A percentile compares a stretch with the other conserved stretches of the same genome.
Evolutionary conservation across 2,329 filamentous ascomycete genomes (phyloP).

Genomic region (Penicillium glabrum): DNA sequence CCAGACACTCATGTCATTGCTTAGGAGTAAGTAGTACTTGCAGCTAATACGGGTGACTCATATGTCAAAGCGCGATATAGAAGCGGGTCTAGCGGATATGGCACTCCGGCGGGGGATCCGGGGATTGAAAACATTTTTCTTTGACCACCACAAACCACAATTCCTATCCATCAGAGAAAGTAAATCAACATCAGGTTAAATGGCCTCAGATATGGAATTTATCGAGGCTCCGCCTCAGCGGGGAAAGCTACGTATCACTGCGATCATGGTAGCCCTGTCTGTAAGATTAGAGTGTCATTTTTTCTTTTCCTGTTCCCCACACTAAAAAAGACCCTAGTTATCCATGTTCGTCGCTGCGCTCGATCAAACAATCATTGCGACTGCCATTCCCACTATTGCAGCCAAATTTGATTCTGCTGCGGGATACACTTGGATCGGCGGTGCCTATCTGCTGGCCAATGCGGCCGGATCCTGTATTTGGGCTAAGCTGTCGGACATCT

Average conservation of each 20-base stretch:
- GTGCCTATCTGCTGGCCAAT: slow-evolving; percentile 69
- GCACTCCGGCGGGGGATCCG: neutral
- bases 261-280: slow-evolving; percentile 29
- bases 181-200: neutral
- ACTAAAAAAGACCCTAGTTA: slow-evolving; percentile 18
- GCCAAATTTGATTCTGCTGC: slow-evolving; percentile 63
- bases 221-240: slow-evolving; percentile 12
- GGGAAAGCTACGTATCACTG: slow-evolving; percentile 22
- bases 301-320: neutral
- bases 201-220: slow-evolving; percentile 17
- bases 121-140: neutral
- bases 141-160: neutral
- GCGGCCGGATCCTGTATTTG: slow-evolving; percentile 69
- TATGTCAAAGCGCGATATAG: neutral
- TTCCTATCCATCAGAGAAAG: neutral
- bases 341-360: slow-evolving; percentile 37
- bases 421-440: slow-evolving; percentile 78
- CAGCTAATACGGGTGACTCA: neutral
- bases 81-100: neutral
- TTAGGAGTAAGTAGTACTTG: neutral
- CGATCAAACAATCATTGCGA: slow-evolving; percentile 59
- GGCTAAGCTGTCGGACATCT: slow-evolving; percentile 62
- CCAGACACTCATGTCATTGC: neutral
- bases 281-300: slow-evolving; percentile 12
- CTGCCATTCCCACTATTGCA: slow-evolving; percentile 61